Conservation (phyloP, 2,329 filamentous ascomycete species). For the Fusarium papillatum region DNA sequence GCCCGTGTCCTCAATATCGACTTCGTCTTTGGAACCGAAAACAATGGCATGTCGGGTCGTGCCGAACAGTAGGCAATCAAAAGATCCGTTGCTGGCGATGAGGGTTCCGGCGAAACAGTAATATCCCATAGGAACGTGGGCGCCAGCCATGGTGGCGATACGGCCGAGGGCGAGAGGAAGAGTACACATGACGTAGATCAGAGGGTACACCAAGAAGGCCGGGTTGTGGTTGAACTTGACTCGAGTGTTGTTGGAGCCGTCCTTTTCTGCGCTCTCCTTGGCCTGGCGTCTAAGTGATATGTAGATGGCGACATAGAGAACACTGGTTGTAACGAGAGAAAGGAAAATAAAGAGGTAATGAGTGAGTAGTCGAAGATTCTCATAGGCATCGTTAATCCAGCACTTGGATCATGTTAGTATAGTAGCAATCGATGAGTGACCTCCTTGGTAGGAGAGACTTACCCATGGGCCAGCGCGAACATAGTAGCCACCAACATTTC, state of each 20-base stretch:
- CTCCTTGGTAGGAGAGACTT: slow-evolving; percentile 37
- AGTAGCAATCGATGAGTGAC: neutral
- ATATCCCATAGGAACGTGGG: slow-evolving; percentile 62
- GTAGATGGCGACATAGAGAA: slow-evolving; percentile 56
- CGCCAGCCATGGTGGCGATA: slow-evolving; percentile 71
- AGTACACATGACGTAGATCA: slow-evolving; percentile 77
- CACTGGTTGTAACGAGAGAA: slow-evolving; percentile 50
- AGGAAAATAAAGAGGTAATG: slow-evolving; percentile 76
- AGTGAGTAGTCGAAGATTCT: slow-evolving; percentile 67
- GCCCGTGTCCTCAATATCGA: slow-evolving; percentile 60
- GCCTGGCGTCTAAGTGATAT: slow-evolving; percentile 48
- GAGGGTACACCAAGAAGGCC: slow-evolving; percentile 74
- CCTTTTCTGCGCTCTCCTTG: neutral
- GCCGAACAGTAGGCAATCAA: slow-evolving; percentile 67
- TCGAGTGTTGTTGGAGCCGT: neutral
- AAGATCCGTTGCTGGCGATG: slow-evolving; percentile 67
- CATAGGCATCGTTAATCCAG: slow-evolving; percentile 71
- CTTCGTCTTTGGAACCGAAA: slow-evolving; percentile 51
- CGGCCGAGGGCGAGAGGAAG: slow-evolving; percentile 74
- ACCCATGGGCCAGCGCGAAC: slow-evolving; percentile 75
- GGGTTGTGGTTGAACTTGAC: slow-evolving; percentile 52
- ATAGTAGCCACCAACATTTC: slow-evolving; percentile 61
- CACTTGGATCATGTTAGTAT: slow-evolving; percentile 57
- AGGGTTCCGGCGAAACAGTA: slow-evolving; percentile 71
- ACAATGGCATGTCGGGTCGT: slow-evolving; percentile 64